Base-by-base conservation (phyloP, 129 eudicot species). In the Artemisia argyi region DNA sequence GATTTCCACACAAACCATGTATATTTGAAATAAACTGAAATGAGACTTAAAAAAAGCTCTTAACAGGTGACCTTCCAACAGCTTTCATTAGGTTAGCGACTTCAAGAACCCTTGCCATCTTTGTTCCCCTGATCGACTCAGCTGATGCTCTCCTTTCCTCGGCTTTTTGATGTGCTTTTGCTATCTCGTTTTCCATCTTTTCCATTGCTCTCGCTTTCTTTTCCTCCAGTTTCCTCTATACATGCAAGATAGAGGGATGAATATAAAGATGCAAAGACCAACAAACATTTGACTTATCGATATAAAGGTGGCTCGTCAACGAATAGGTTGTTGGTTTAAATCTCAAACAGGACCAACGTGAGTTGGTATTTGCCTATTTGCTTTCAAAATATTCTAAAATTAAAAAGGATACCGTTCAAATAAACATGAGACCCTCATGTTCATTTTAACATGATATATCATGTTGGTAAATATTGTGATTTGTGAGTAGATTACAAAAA, bases 131-230 rank as follows among this genome's bases (percentile, higher is more conserved):
- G 39, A 73, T 81, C 15, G 84, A 88, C 79, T 91, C 97, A 24
- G 93, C 85, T 44, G 89, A 80, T 16, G 97, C 96, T 56, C 83
- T 82, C 61, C 77, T 91, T 78, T 91, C 97, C 81, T 88, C 96
- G 32, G 96, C 93, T 81, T 91, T 91, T 20, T 85, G 86, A n/a
- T 72, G 96, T 1, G 97, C 96, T 85, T 82, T 91, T 16, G 93
- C 97, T 48, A 86, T 82, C 49, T 91, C 97, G 63, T 91, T 91
- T 68, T 86, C 85, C 96, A 91, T 91, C 82, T 88, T 88, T 16
- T 91, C 93, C 65, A 76, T 55, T 62, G 96, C 97, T 79, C 79
- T 86, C 64, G 91, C 97, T 69, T 91, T 91, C 58, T 88, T 88
- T 77, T 91, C 97, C 82, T 88, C 97, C 32, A 91, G 73, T 63